phyloP scores from a whole-genome alignment of 2,329 filamentous ascomycete species.

The Emmonsia crescens region DNA sequence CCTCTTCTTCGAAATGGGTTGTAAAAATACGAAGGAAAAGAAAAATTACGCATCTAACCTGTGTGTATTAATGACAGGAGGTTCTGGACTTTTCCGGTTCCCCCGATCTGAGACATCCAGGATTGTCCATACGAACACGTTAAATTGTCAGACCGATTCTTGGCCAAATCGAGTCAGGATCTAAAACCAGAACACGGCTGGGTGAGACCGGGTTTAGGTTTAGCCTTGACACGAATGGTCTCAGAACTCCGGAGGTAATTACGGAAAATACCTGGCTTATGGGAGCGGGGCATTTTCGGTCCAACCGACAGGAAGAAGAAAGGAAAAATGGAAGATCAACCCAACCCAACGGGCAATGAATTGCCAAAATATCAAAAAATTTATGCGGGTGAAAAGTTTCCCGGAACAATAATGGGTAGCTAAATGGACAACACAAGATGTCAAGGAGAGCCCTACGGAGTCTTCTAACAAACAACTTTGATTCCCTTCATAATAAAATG shows the following conservation, averaged over 20 bases:
- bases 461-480: background rate
- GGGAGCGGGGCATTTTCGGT: background rate
- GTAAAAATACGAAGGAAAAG: background rate
- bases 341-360: background rate
- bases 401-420: background rate
- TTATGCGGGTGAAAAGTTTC: background rate
- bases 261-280: background rate
- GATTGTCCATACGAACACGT: background rate
- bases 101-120: background rate
- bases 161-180: background rate
- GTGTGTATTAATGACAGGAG: background rate
- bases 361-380: background rate
- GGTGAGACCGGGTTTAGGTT: background rate
- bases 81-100: background rate
- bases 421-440: background rate
- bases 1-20: too few relatives aligned
- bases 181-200: background rate
- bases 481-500: background rate
- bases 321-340: background rate
- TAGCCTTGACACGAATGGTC: background rate
- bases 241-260: background rate
- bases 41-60: background rate
- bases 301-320: background rate
- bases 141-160: background rate
- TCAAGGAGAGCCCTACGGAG: background rate